Evolutionary conservation across 2,329 filamentous ascomycete genomes (phyloP), one percentile per base, ranked within the genome.

Genomic region (Aspergillus versicolor): DNA sequence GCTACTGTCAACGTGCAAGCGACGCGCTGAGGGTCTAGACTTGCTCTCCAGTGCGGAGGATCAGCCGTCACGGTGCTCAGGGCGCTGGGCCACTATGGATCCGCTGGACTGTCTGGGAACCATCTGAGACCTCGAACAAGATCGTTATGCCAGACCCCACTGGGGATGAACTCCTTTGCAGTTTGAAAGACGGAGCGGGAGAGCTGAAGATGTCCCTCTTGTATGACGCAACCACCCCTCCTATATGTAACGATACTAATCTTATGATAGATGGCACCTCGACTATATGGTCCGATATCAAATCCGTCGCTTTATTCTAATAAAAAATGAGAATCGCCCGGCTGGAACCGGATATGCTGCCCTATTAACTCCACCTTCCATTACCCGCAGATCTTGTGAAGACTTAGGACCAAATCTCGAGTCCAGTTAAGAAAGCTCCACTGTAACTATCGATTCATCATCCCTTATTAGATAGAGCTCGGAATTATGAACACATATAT

Each of bases 221-320:
- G 22, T 51, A 51, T 56, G 46, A 56, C 46, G 53, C 46, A 56
- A 51, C 27, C 53, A 51, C 8, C 9, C 27, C 27, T 9, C 27
- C 53, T 52, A 52, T 44, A 52, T 52, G 49, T 15, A 30, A 22
- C 30, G 40, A n/a, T 44, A 44, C 49, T 52, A 52, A 45, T 45
- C 30, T 24, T 17, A 52, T 42, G 15, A 37, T 19, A 22, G 9
- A 19, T 21, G 3, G 19, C 24, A 9, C 4, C 19, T 37, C 13
- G 32, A 37, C 32, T 41, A 50, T 41, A 40, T 50, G 47, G 47
- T 50, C 37, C 34, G 21, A 50, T 50, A 11, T 45, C n/a, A 24
- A 43, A 52, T 15, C 12, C 24, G 11, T 19, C 45, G 21, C 21
- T 27, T 9, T 5, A 40, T 27, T 49, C 34, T 15, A 21, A 49